These are phyloP conservation scores for Beauveria sp. DNA, from an alignment of 2,329 filamentous ascomycete genomes.

Conservation along the genomic window DNA sequence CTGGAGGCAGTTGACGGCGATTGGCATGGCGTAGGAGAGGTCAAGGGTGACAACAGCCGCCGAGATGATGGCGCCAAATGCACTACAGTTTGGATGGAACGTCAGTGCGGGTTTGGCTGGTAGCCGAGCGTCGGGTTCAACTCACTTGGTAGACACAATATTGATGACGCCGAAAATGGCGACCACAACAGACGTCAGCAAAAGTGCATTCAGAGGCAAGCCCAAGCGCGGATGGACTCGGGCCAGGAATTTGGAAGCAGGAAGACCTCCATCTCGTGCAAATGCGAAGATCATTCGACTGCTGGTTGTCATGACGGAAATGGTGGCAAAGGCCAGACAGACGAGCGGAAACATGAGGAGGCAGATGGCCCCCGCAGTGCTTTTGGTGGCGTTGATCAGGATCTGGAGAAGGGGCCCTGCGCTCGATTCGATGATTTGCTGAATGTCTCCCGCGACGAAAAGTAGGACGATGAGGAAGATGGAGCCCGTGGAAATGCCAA, in stretches of 20 bases:
- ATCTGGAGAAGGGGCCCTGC: slow-evolving; percentile 56
- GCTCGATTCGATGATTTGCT: slow-evolving; percentile 44
- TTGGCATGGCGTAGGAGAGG: slow-evolving; percentile 67
- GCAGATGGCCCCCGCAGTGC: slow-evolving; percentile 52
- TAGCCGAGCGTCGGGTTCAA: no score
- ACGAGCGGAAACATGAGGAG: slow-evolving; percentile 60
- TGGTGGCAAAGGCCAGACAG: slow-evolving; percentile 57
- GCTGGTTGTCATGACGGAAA: slow-evolving; percentile 57
- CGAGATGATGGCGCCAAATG: slow-evolving; percentile 65
- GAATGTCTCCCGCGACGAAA: slow-evolving; percentile 53
- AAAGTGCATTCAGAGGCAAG: slow-evolving; percentile 59
- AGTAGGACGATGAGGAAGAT: slow-evolving; percentile 56
- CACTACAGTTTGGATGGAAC: slow-evolving; percentile 26
- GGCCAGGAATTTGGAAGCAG: slow-evolving; percentile 51
- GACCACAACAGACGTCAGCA: slow-evolving; percentile 52
- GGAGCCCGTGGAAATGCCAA: slow-evolving; percentile 55
- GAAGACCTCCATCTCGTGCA: slow-evolving; percentile 56
- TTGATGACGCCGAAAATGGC: slow-evolving; percentile 64
- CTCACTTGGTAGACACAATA: slow-evolving; percentile 49
- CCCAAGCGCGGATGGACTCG: slow-evolving; percentile 52
- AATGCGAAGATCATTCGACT: slow-evolving; percentile 62
- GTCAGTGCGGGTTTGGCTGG: neutral
- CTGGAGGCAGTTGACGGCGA: slow-evolving; percentile 59
- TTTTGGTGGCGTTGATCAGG: slow-evolving; percentile 54
- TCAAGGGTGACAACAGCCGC: slow-evolving; percentile 65